Evolutionary conservation across 352 stramenopile species (phyloP), one percentile per base, ranked within the genome.

Genomic region (Phytophthora multivora): DNA sequence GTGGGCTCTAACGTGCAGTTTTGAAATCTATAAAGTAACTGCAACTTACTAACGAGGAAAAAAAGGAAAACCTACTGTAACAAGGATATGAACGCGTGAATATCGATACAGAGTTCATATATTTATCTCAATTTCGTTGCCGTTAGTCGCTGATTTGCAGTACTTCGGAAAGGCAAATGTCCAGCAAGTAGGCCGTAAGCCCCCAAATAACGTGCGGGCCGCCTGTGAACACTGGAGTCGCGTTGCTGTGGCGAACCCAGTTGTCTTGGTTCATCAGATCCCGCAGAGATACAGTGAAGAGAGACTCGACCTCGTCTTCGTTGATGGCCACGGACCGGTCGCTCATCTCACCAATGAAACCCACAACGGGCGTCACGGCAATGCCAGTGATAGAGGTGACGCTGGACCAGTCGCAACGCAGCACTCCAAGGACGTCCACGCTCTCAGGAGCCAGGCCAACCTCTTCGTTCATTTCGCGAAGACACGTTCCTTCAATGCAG

Each of bases 401-500:
- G 59, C 96, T 95, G 43, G 84, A 89, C 97, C 97, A 99, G 79
- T 99, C 97, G 66, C 96, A 99, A 39, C 97, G 86, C 33, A 92
- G 65, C 15, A 99, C 89, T 11, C 97, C 97, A 2, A 99, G 79
- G 23, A 99, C 94, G 48, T 95, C 87, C n/a, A 97, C 78, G 13
- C 69, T 67, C 38, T 90, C 74, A 2, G 83, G 71, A 0, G 71
- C 77, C 50, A 98, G 81, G 1, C 93, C 96, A 52, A 99, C 96
- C 74, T 99, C 97, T 77, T 99, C 97, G 45, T 98, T 92, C 95
- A 99, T 98, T 76, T 99, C 97, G 19, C 97, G 83, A 26, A 99
- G 73, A 69, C 95, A 98, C n/a, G 97, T 99, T 55, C 89, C 80
- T 42, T 99, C 89, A 61, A 99, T 98, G 28, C 90, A 98, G 55